These are phyloP conservation scores for Botrytis galanthina DNA, from an alignment of 2,329 filamentous ascomycete species.

Conservation along the genomic window DNA sequence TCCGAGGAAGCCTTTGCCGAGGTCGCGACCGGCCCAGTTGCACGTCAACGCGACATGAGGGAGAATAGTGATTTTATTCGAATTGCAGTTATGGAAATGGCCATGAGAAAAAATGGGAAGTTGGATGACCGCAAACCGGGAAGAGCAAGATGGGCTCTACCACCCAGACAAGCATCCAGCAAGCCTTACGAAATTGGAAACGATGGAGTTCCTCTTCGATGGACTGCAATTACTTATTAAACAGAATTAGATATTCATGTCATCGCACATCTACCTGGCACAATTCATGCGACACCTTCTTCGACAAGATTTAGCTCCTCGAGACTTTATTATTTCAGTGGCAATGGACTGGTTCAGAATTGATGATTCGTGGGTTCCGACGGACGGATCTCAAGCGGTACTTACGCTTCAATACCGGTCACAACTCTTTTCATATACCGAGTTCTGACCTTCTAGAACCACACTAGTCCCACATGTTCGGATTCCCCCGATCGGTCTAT, in stretches of 20 bases:
- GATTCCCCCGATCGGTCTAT: background rate
- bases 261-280: background rate
- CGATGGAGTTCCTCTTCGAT: slow-evolving; percentile 59
- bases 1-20: slow-evolving; percentile 38
- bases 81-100: slow-evolving; percentile 70
- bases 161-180: slow-evolving; percentile 55
- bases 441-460: slow-evolving; percentile 17
- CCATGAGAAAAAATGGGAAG: slow-evolving; percentile 66
- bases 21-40: slow-evolving; percentile 44
- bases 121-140: slow-evolving; percentile 65
- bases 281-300: background rate
- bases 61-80: slow-evolving; percentile 71
- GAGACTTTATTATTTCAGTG: background rate
- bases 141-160: slow-evolving; percentile 65
- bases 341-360: background rate
- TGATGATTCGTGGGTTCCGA: background rate
- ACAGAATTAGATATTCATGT: background rate
- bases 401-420: slow-evolving; percentile 1
- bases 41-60: slow-evolving; percentile 63
- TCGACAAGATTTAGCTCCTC: background rate
- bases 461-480: slow-evolving; percentile 2
- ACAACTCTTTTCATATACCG: slow-evolving; percentile 1
- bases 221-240: slow-evolving; percentile 45
- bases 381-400: slow-evolving; percentile 10
- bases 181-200: slow-evolving; percentile 56